phyloP scores from a whole-genome alignment of 169 alveolate species.

The Eimeria tenella region DNA sequence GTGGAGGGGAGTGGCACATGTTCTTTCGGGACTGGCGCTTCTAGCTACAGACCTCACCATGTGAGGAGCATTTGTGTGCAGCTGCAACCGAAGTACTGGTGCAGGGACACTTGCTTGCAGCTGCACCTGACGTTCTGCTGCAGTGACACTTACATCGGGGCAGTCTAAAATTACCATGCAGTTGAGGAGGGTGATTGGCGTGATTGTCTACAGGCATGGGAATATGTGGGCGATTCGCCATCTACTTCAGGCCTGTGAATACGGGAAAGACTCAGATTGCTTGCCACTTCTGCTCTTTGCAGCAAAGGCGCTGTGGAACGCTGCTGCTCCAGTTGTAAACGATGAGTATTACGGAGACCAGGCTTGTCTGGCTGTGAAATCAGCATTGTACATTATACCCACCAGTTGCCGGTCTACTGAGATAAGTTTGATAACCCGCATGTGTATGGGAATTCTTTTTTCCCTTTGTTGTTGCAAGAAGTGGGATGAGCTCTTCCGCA shows the following conservation, averaged over 20 bases:
- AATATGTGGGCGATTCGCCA: constrained; percentile 65
- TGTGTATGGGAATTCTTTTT: constrained; percentile 71
- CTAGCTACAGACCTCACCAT: constrained; percentile 47
- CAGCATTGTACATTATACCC: constrained; percentile 45
- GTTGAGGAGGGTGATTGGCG: neutral
- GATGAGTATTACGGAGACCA: constrained; percentile 32
- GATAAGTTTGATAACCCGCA: constrained; percentile 32
- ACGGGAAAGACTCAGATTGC: constrained; percentile 61
- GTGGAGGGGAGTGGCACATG: constrained; percentile 74
- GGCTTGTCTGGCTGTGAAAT: constrained; percentile 32
- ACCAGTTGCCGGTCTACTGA: constrained; percentile 49
- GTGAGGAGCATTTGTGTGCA: constrained; percentile 13
- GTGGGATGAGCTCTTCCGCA: constrained; percentile 74
- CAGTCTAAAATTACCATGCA: too few relatives aligned
- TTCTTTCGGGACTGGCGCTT: constrained; percentile 32
- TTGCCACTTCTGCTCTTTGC: constrained; percentile 54
- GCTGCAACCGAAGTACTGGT: neutral
- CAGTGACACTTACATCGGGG: too few relatives aligned
- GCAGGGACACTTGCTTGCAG: neutral
- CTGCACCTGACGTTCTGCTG: neutral
- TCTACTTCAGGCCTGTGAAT: constrained; percentile 61
- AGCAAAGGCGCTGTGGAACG: constrained; percentile 68
- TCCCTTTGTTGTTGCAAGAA: constrained; percentile 26
- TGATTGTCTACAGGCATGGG: constrained; percentile 42
- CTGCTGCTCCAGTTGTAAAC: constrained; percentile 39